Evolutionary conservation across 2,329 filamentous ascomycete genomes (phyloP), one percentile per base, ranked within the genome.

Genomic region (Colletotrichum truncatum): DNA sequence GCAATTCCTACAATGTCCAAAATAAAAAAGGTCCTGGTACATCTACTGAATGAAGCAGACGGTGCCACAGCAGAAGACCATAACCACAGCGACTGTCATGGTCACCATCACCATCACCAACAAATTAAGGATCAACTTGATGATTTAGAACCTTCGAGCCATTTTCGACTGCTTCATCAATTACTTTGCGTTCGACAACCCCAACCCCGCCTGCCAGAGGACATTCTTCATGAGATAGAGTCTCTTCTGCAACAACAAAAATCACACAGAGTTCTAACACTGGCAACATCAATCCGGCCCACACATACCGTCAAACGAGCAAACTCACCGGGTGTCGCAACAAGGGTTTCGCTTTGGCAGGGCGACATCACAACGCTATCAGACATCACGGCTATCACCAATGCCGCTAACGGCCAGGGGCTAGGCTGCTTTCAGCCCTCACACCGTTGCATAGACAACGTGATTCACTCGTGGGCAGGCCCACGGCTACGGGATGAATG

Each of bases 361-460:
- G 75, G 74, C 34, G 74, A 78, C 38, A 78, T 78, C 48, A 77
- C 76, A 8, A 70, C 72, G 0, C 67, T 78, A 10, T 60, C 67
- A 0, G 70, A 72, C 26, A 70, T 74, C 14, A 76, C 74, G 1
- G 75, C 75, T 7, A 76, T 78, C 53, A 73, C 73, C 10, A 78
- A 78, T 49, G 76, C 76, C 9, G 76, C 75, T 12, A 78, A 77
- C 55, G 69, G 71, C 4, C 71, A 70, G 10, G 69, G 77, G 62
- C 70, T 78, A 2, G 77, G 76, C 0, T 78, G 76, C 65, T 78
- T 78, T 59, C 71, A 73, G 54, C 74, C 75, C 1, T 66, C 56
- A 1, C 76, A 77, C 49, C 70, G 66, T 16, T 78, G 76, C 53
- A 78, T 78, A 52, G 76, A 78, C 65, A 77, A 77, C 51, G 71